phyloP scores from a whole-genome alignment of 148 eudicot species.

The Persicaria maculosa region DNA sequence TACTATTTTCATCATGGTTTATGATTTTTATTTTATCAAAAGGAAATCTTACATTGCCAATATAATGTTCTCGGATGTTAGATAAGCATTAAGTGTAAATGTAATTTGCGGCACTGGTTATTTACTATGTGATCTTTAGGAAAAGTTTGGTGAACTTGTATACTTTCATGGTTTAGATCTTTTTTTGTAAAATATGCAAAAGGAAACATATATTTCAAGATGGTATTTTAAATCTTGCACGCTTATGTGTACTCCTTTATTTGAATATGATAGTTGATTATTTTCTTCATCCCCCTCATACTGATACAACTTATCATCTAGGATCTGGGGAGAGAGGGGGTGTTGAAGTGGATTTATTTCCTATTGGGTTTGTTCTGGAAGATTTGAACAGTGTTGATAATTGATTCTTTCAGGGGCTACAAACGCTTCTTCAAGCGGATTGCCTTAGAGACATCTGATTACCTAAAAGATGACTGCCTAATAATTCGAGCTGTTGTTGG shows the following conservation, averaged over 20 bases:
- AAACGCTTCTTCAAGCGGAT: conserved; percentile 41
- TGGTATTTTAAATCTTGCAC: neutral
- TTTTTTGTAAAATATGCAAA: neutral
- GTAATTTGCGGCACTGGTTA: neutral
- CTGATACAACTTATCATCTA: neutral
- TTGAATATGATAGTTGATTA: neutral
- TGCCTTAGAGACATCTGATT: conserved; percentile 40
- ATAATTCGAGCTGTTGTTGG: conserved; percentile 39
- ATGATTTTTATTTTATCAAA: neutral
- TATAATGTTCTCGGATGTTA: neutral
- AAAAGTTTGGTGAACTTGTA: neutral
- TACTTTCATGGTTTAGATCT: neutral
- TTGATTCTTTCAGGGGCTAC: conserved; percentile 31
- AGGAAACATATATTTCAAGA: neutral
- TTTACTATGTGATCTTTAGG: neutral
- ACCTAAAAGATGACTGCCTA: conserved; percentile 47
- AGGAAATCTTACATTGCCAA: neutral
- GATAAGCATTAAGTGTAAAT: neutral
- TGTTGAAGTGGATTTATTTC: neutral
- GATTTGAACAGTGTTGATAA: neutral
- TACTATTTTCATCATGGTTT: neutral
- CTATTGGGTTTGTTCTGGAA: neutral
- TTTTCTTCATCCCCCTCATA: neutral
- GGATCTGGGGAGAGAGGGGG: neutral
- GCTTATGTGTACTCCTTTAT: neutral